These are phyloP conservation scores for Tulasnella sp. DNA, from an alignment of 768 basidiomycete species.

Conservation along the genomic window DNA sequence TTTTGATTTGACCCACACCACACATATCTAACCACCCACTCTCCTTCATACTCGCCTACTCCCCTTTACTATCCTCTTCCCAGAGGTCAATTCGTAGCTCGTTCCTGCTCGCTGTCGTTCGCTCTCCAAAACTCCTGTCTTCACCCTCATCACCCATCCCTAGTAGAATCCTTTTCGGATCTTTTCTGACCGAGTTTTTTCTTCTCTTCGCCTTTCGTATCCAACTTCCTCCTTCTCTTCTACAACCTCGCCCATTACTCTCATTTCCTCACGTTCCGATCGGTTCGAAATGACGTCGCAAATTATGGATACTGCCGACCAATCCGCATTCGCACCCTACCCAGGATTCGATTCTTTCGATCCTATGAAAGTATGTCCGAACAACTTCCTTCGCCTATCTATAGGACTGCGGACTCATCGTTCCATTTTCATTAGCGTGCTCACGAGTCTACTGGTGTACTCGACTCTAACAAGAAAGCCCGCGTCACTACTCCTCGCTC, in stretches of 20 bases:
- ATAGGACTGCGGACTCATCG: conserved; percentile 2
- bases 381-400: conserved; percentile 21
- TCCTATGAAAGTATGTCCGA: conserved; percentile 32
- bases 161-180: conserved; percentile 26
- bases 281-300: conserved; percentile 20
- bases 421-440: conserved; percentile 56
- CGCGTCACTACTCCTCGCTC: conserved; percentile 53
- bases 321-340: conserved; percentile 24
- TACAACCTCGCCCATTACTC: conserved; percentile 18
- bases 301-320: conserved; percentile 20
- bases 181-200: conserved; percentile 27
- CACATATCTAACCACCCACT: conserved; percentile 12
- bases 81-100: conserved; percentile 14
- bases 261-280: conserved; percentile 20
- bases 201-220: conserved; percentile 20
- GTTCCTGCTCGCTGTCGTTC: neutral
- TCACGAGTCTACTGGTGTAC: conserved; percentile 77
- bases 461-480: conserved; percentile 77
- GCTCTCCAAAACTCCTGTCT: conserved; percentile 22
- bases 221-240: conserved; percentile 13
- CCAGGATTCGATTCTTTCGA: conserved; percentile 30
- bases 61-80: conserved; percentile 4
- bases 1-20: conserved; percentile 22
- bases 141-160: conserved; percentile 7
- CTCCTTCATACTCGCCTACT: conserved; percentile 15